phyloP scores from a whole-genome alignment of 768 basidiomycete genomes.

The Xerocomellus chrysenteron region DNA sequence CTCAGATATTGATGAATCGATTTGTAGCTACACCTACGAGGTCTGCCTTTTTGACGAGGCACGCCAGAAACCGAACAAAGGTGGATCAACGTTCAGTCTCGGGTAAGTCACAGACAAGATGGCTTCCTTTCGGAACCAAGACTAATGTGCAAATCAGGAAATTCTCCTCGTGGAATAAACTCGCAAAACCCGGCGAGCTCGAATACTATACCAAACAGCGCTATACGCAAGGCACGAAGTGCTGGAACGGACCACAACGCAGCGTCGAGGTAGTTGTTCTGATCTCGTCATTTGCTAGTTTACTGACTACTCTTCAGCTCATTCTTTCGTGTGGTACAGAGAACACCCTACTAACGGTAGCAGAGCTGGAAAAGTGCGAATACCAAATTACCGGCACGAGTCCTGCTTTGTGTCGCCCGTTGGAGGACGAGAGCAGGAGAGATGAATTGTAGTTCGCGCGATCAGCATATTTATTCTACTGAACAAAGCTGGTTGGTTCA shows the following conservation, averaged over 20 bases:
- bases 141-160: constrained; percentile 41
- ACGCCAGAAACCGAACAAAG: constrained; percentile 83
- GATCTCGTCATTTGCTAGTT: background rate
- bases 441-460: constrained; percentile 27
- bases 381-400: constrained; percentile 84
- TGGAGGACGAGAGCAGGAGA: constrained; percentile 34
- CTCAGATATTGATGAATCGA: constrained; percentile 6
- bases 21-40: constrained; percentile 84
- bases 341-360: constrained; percentile 73
- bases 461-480: constrained; percentile 1
- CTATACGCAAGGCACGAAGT: constrained; percentile 83
- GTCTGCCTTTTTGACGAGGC: constrained; percentile 89
- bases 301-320: constrained; percentile 47
- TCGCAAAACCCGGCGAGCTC: constrained; percentile 55
- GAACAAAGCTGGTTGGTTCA: background rate
- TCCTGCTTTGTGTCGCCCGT: constrained; percentile 72
- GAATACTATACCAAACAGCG: constrained; percentile 81
- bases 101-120: constrained; percentile 58
- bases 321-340: constrained; percentile 82
- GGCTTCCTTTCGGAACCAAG: background rate
- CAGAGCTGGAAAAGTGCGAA: constrained; percentile 95
- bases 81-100: constrained; percentile 71
- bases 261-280: constrained; percentile 63
- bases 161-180: constrained; percentile 77
- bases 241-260: constrained; percentile 96